These are phyloP conservation scores for Mycosphaerella sp. DNA, from an alignment of 2,329 filamentous ascomycete genomes.

Conservation along the genomic window DNA sequence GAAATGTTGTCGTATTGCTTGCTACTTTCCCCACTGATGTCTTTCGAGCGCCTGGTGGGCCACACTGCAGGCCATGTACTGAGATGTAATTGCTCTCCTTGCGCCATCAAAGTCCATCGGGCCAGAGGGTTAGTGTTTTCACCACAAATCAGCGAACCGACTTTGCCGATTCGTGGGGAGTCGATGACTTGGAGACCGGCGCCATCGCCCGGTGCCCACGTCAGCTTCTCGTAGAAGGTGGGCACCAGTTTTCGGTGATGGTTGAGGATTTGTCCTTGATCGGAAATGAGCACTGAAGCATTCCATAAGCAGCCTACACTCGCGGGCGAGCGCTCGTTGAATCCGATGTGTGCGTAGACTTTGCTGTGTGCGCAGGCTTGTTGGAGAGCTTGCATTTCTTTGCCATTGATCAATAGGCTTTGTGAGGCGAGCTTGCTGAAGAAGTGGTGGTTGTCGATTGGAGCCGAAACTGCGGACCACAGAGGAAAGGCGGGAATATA, in stretches of 20 bases:
- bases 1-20: constrained; percentile 50
- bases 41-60: constrained; percentile 38
- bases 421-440: constrained; percentile 44
- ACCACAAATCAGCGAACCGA: constrained; percentile 50
- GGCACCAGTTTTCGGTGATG: constrained; percentile 52
- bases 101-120: constrained; percentile 47
- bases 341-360: constrained; percentile 44
- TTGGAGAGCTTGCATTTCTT: constrained; percentile 41
- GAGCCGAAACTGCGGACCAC: constrained; percentile 44
- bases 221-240: constrained; percentile 53
- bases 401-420: constrained; percentile 43
- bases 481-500: constrained; percentile 50
- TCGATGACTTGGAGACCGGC: constrained; percentile 44
- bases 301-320: constrained; percentile 48
- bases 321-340: constrained; percentile 44
- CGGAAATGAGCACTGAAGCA: constrained; percentile 45
- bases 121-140: constrained; percentile 55
- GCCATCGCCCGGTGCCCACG: constrained; percentile 50
- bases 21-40: background rate
- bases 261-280: constrained; percentile 41
- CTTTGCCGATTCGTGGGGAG: constrained; percentile 39
- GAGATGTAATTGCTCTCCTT: constrained; percentile 52
- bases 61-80: constrained; percentile 51
- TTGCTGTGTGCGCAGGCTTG: constrained; percentile 35
- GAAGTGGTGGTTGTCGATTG: constrained; percentile 46